These are phyloP conservation scores for Lodderomyces metapsilosis DNA, from an alignment of 1,139 yeast species.

Conservation along the genomic window DNA sequence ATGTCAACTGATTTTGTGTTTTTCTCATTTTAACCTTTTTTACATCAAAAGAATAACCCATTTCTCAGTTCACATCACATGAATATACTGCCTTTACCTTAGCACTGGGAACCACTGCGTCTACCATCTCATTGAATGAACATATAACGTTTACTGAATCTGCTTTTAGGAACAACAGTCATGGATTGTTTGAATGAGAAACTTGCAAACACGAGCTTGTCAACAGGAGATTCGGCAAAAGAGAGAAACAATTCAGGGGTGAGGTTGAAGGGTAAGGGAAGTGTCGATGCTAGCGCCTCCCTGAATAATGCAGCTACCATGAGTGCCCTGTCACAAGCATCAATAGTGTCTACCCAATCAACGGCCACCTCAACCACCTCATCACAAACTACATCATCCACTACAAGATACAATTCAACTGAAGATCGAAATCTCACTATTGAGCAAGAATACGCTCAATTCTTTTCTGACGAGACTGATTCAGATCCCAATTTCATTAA, in stretches of 20 bases:
- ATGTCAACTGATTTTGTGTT: background rate
- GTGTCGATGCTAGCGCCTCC: background rate
- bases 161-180: background rate
- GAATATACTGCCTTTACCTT: background rate
- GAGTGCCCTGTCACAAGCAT: background rate
- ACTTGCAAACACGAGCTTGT: background rate
- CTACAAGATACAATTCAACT: background rate
- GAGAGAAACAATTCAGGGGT: background rate
- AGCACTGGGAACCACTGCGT: background rate
- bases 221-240: background rate
- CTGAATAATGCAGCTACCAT: background rate
- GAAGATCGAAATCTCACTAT: background rate
- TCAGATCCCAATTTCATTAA: constrained; percentile 13
- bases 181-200: background rate
- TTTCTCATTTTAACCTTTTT: background rate
- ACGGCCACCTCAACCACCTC: background rate
- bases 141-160: background rate
- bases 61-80: background rate
- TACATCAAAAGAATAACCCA: too few relatives aligned
- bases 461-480: constrained; percentile 12
- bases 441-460: constrained; percentile 1
- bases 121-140: background rate
- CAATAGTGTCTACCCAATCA: background rate
- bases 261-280: background rate
- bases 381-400: background rate